phyloP scores from a whole-genome alignment of 345 rosid genomes.

The Turnera subulata region DNA sequence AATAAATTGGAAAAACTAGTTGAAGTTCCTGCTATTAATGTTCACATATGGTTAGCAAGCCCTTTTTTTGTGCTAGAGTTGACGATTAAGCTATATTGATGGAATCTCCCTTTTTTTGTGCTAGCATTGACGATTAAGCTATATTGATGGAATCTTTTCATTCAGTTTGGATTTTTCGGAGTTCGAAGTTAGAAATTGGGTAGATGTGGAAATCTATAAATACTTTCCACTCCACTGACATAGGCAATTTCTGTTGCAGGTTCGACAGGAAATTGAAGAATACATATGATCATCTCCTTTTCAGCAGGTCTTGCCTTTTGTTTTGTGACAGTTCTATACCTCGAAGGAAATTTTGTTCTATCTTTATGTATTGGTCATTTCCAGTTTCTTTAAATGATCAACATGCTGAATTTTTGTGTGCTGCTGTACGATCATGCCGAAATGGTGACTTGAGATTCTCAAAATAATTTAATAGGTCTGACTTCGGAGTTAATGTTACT shows the following conservation, averaged over 20 bases:
- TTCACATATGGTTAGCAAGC: constrained; percentile 87
- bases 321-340: neutral
- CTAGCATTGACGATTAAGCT: neutral
- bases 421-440: neutral
- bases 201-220: too few relatives aligned
- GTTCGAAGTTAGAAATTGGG: too few relatives aligned
- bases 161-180: neutral
- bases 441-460: neutral
- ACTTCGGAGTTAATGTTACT: too few relatives aligned
- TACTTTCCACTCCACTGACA: neutral
- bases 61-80: neutral
- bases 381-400: too few relatives aligned
- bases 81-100: neutral
- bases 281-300: constrained; percentile 84
- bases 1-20: constrained; percentile 82
- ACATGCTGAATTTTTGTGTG: too few relatives aligned
- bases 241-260: constrained; percentile 46
- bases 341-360: neutral
- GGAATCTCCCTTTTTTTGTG: neutral
- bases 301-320: constrained; percentile 69
- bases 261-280: constrained; percentile 88
- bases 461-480: too few relatives aligned
- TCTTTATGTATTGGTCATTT: too few relatives aligned
- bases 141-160: neutral
- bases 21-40: constrained; percentile 94